Conservation (phyloP, 306 rosid species). For the Arachis stenosperma region DNA sequence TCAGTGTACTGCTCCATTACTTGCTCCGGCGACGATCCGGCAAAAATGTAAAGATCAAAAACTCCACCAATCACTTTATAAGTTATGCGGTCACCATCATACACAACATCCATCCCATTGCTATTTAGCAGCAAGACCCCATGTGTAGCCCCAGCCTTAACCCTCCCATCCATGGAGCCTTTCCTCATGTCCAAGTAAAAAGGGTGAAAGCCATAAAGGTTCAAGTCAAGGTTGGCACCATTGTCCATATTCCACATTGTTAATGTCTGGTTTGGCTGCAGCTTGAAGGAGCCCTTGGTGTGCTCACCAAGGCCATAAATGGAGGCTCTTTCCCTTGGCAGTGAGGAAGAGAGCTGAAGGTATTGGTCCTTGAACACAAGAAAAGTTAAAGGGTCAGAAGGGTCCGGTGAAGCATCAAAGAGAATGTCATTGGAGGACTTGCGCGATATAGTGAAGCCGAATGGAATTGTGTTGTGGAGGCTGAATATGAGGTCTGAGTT, state of each 20-base stretch:
- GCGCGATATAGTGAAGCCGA: slow-evolving; percentile 70
- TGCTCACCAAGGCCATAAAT: slow-evolving; percentile 82
- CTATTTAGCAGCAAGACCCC: slow-evolving; percentile 78
- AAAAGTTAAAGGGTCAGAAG: slow-evolving; percentile 46
- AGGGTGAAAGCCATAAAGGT: slow-evolving; percentile 89
- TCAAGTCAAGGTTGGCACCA: slow-evolving; percentile 44
- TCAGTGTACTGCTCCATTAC: slow-evolving; percentile 81
- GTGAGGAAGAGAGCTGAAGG: slow-evolving; percentile 72
- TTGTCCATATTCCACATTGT: slow-evolving; percentile 72
- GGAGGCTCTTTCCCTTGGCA: slow-evolving; percentile 48
- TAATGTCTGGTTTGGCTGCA: slow-evolving; percentile 50
- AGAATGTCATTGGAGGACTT: slow-evolving; percentile 61
- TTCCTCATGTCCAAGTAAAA: slow-evolving; percentile 78
- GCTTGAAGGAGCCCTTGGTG: slow-evolving; percentile 65
- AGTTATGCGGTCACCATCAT: slow-evolving; percentile 64
- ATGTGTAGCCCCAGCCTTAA: slow-evolving; percentile 59
- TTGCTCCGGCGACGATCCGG: slow-evolving; percentile 70
- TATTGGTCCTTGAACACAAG: slow-evolving; percentile 77
- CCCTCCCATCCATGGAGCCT: slow-evolving; percentile 47
- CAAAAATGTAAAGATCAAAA: slow-evolving; percentile 68
- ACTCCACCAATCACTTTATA: slow-evolving; percentile 81
- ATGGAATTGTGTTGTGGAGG: slow-evolving; percentile 68
- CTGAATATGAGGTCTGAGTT: slow-evolving; percentile 66
- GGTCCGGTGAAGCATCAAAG: slow-evolving; percentile 56
- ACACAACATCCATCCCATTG: slow-evolving; percentile 79